Percentiles rank a stretch among this genome's conserved stretches.
phyloP scores from a whole-genome alignment of 345 rosid genomes.

The Theobroma cacao region DNA sequence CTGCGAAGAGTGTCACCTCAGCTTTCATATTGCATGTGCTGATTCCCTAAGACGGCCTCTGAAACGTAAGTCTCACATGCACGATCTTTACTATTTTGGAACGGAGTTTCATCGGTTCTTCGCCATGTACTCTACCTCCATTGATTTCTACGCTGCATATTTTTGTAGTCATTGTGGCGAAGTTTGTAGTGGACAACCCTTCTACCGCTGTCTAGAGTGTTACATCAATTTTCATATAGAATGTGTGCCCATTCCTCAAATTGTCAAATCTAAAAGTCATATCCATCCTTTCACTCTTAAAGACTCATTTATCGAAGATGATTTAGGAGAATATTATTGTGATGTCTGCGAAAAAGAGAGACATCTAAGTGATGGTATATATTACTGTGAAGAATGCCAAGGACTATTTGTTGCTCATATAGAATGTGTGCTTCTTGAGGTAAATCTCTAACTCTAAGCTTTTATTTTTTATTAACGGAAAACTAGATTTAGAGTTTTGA shows the following conservation, averaged over 20 bases:
- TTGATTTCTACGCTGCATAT: neutral
- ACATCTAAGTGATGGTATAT: neutral
- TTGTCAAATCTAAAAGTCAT: neutral
- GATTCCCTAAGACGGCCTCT: neutral
- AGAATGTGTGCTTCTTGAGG: neutral
- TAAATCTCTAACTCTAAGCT: no score
- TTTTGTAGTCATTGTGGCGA: neutral
- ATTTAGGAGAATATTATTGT: neutral
- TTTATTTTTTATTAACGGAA: no score
- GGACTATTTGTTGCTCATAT: neutral
- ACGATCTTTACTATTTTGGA: neutral
- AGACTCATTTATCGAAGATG: neutral
- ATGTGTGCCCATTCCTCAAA: neutral
- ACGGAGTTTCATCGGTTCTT: neutral
- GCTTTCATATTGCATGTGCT: neutral
- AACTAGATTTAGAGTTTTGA: no score
- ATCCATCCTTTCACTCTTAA: neutral
- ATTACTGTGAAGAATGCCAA: neutral
- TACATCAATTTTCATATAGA: neutral
- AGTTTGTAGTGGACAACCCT: neutral
- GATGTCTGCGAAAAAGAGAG: neutral
- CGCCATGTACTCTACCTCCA: neutral
- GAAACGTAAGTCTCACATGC: neutral
- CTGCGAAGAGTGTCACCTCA: neutral
- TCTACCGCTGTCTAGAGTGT: neutral